A percentile compares a stretch with the other conserved stretches of the same genome.
These are phyloP conservation scores for Geranium rotundifolium DNA, from an alignment of 345 rosid species.

Conservation along the genomic window DNA sequence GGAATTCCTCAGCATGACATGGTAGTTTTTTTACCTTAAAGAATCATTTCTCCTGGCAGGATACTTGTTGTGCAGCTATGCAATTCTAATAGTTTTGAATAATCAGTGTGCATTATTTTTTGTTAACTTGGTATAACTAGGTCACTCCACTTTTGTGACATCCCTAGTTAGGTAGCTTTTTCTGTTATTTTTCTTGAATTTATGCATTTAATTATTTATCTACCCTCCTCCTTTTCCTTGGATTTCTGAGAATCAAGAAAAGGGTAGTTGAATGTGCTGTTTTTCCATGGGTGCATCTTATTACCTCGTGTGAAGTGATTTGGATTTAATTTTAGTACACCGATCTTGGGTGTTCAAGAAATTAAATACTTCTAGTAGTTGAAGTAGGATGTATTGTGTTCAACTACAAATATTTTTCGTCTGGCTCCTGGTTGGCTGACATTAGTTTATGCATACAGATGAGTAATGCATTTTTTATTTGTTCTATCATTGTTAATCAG, in stretches of 20 bases:
- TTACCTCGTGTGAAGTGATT: background rate
- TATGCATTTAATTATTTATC: too few relatives aligned
- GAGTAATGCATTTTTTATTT: too few relatives aligned
- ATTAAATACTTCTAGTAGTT: too few relatives aligned
- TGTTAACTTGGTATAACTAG: background rate
- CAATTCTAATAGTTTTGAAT: background rate
- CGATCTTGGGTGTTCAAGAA: background rate
- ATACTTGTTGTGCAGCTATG: background rate
- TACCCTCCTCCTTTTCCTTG: too few relatives aligned
- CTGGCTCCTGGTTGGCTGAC: background rate
- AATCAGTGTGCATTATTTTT: background rate
- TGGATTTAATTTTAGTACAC: background rate
- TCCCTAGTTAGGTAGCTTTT: too few relatives aligned
- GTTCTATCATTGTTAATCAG: background rate
- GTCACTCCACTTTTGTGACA: background rate
- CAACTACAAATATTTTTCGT: background rate
- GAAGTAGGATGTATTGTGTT: background rate
- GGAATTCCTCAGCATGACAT: conserved; percentile 97
- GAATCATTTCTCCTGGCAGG: background rate
- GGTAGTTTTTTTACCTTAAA: conserved; percentile 26
- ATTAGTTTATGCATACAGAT: background rate
- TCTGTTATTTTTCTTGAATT: too few relatives aligned
- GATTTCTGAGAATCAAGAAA: too few relatives aligned
- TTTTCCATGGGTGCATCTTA: background rate
- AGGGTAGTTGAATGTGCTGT: too few relatives aligned